phyloP scores from a whole-genome alignment of 805 yeast species.

The Dipodascopsis tothii region DNA sequence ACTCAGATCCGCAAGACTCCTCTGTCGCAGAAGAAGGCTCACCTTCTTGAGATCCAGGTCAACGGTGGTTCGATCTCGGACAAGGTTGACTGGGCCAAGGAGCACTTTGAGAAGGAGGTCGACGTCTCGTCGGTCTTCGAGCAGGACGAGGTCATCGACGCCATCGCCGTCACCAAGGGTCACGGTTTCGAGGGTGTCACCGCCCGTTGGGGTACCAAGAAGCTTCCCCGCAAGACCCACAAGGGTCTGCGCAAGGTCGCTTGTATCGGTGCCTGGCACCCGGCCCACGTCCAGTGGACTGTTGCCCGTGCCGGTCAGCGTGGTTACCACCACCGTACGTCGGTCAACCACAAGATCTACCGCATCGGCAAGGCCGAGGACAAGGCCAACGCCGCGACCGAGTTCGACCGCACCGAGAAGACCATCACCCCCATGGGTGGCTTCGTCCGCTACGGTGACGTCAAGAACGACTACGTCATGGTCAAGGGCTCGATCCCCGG shows the following conservation, averaged over 20 bases:
- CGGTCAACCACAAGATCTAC: slow-evolving; percentile 99
- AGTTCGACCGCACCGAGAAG: slow-evolving; percentile 99
- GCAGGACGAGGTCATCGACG: slow-evolving; percentile 98
- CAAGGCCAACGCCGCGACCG: slow-evolving; percentile 90
- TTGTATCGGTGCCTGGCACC: slow-evolving; percentile 99
- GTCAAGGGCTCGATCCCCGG: slow-evolving; percentile 99
- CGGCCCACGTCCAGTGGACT: slow-evolving; percentile 98
- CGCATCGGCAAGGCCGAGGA: slow-evolving; percentile 96
- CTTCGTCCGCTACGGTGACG: slow-evolving; percentile 97
- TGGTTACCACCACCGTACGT: slow-evolving; percentile 99
- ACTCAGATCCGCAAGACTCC: slow-evolving; percentile 99
- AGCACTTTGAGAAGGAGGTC: slow-evolving; percentile 98
- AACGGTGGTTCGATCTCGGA: slow-evolving; percentile 98
- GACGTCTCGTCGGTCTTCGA: slow-evolving; percentile 92
- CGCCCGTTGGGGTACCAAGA: slow-evolving; percentile 99
- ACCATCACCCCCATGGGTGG: slow-evolving; percentile 99
- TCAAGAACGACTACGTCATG: slow-evolving; percentile 95
- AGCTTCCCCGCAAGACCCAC: slow-evolving; percentile 99
- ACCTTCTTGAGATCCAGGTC: slow-evolving; percentile 97
- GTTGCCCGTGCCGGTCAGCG: slow-evolving; percentile 99
- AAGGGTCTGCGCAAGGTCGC: slow-evolving; percentile 99
- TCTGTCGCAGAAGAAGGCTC: slow-evolving; percentile 98
- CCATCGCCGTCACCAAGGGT: slow-evolving; percentile 99
- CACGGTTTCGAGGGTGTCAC: slow-evolving; percentile 99
- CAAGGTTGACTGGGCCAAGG: slow-evolving; percentile 97